Base-by-base conservation (phyloP, 2,329 filamentous ascomycete species). In the Drechslera avenae region DNA sequence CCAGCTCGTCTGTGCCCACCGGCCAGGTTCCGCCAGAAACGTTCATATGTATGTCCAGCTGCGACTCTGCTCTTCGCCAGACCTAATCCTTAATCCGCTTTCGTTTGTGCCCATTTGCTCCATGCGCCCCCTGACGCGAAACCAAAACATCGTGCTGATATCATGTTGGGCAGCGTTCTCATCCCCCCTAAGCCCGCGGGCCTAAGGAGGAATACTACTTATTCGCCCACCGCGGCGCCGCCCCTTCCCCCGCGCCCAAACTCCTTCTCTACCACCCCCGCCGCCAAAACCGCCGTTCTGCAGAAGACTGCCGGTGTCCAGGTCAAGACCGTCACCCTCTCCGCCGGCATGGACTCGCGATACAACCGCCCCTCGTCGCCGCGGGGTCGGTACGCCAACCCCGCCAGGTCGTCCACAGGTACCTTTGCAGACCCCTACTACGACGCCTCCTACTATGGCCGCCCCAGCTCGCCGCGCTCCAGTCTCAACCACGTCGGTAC, bases 331-430 rank as follows among this genome's bases (percentile, higher is more conserved):
- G 45, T 59, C 48, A 64, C 60, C 2, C 49, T 57, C 32, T 52
- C 60, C 18, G 56, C 49, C 54, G 57, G 48, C 54, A 73, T 73
- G 71, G 68, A 69, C 45, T 66, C 69, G 44, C 61, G 69, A 37
- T 66, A 72, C 61, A 62, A 66, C 47, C 67, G 72, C 44, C 58
- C 72, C 10, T 57, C 63, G 28, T 74, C 72, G 18, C 72, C 72
- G n/a, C 65, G 69, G 3, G 51, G 58, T 9, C 69, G 69, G 23
- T 57, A 65, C 36, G 49, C 52, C 19, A 68, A 70, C 39, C 72
- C 71, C 5, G 70, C 60, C 3, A 60, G 72, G 39, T 63, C 72
- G 16, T 73, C 72, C 28, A 74, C 72, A 3, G 72, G 72, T 46
- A 72, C 68, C 12, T 73, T 74, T 16, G 56, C 52, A 33, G 70